phyloP scores from a whole-genome alignment of 768 basidiomycete species.

The Agaricus blazei region DNA sequence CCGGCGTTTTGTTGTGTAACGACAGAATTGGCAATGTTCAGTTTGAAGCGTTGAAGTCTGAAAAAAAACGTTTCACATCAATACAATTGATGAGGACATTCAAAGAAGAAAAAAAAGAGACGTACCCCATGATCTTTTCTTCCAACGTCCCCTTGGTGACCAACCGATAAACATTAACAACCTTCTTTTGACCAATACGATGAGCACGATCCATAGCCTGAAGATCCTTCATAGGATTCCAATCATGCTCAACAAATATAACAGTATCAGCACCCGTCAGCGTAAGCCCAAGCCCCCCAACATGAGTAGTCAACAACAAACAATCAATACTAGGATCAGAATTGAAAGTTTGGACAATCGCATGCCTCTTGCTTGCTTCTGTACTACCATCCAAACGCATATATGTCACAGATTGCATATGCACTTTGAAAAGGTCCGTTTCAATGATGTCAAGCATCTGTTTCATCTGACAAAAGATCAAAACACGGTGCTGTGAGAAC shows the following conservation, averaged over 20 bases:
- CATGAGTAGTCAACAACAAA: conserved; percentile 90
- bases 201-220: conserved; percentile 99
- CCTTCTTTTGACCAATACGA: conserved; percentile 97
- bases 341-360: conserved; percentile 97
- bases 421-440: conserved; percentile 80
- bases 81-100: background rate
- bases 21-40: conserved; percentile 95
- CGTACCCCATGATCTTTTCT: conserved; percentile 99
- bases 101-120: conserved; percentile 6
- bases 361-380: conserved; percentile 91
- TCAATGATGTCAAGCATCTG: conserved; percentile 99
- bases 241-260: conserved; percentile 99
- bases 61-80: conserved; percentile 1
- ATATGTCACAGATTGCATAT: conserved; percentile 96
- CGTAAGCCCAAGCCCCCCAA: conserved; percentile 93
- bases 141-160: conserved; percentile 97
- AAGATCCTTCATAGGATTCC: conserved; percentile 99
- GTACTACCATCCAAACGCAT: conserved; percentile 96
- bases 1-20: conserved; percentile 98
- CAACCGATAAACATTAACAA: conserved; percentile 96
- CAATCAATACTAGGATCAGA: conserved; percentile 97
- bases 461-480: conserved; percentile 99
- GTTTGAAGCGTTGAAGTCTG: conserved; percentile 96
- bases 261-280: conserved; percentile 98
- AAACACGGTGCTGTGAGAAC: conserved; percentile 94